These are phyloP conservation scores for Salvia hispanica DNA, from an alignment of 257 asterid species.

Conservation along the genomic window DNA sequence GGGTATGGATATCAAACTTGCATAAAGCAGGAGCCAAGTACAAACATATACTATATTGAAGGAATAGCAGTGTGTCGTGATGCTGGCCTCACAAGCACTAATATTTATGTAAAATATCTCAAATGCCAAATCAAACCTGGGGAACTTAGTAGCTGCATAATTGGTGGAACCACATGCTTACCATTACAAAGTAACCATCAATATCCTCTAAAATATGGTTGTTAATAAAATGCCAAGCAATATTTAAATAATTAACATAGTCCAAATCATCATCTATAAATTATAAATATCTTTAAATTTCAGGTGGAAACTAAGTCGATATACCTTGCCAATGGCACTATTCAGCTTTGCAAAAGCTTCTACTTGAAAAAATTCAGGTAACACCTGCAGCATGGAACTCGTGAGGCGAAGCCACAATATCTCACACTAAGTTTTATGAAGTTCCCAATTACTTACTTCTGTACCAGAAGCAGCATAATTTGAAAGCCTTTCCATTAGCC, in stretches of 20 bases:
- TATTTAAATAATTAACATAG: conserved; percentile 2
- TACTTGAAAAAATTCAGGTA: conserved; percentile 94
- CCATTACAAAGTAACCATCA: neutral
- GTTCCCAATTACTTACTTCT: conserved; percentile 59
- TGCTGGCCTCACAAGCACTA: conserved; percentile 10
- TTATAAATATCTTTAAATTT: conserved; percentile 6
- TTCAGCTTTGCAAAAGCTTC: conserved; percentile 96
- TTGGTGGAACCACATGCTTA: neutral
- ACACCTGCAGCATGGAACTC: conserved; percentile 66
- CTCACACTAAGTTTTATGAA: conserved; percentile 28
- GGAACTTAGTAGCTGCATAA: conserved; percentile 6
- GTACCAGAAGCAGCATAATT: conserved; percentile 94
- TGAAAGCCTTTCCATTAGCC: conserved; percentile 97
- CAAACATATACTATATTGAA: conserved; percentile 1
- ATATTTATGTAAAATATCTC: neutral
- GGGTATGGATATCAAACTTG: neutral
- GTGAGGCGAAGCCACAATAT: conserved; percentile 38
- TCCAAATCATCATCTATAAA: conserved; percentile 11
- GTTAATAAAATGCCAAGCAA: conserved; percentile 6
- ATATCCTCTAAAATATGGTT: neutral
- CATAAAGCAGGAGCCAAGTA: conserved; percentile 16
- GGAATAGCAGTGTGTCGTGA: neutral
- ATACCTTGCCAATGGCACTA: conserved; percentile 87
- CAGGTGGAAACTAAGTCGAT: conserved; percentile 24
- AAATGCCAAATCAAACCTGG: conserved; percentile 21